Base-by-base conservation (phyloP, 2,329 filamentous ascomycete species). In the Arthrobotrys conoides region DNA sequence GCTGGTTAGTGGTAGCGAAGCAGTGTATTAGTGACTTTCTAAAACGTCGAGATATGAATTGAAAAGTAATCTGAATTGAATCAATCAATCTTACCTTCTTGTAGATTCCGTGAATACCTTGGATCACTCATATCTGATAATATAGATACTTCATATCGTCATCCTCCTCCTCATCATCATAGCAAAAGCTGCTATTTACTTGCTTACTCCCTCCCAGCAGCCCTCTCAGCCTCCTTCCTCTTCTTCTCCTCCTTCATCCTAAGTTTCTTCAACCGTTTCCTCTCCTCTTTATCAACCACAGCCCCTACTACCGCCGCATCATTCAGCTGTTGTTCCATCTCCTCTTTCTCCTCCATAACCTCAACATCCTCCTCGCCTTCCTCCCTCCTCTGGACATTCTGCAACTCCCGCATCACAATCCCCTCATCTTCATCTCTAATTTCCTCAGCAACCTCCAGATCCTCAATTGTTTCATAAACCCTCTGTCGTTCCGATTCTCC, bases 391-490 rank as follows among this genome's bases (percentile, higher is more conserved):
- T 73, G 48, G 3, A 72, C 76, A 49, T 55, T 59, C 38, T 65
- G 53, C 53, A 79, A 27, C 36, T 72, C 76, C 63, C 51, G 59
- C 75, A 72, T 44, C 6, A 24, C 16, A 10, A 61, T 9, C 18
- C 57, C 57, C 10, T 55, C 68, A 48, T 71, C 41, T 41, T 75
- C 66, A 20, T 67, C 57, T 22, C 73, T 71, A 22, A 30, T 68
- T n/a, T 77, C 71, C n/a, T 70, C 70, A 5, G 68, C 72, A n/a
- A 65, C 66, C 22, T 80, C 72, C 30, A 71, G 22, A 38, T 57
- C 53, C 30, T 76, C 72, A 41, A 76, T 20, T 36, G 77, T 80
- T 65, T 80, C 77, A 10, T 80, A 78, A 8, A 79, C 76, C 41
- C 77, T 79, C 49, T 64, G 27, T 5, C 77, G 68, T 24, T 79